Evolutionary conservation across 345 rosid genomes (phyloP).

Genomic region (Ceriops decandra): DNA sequence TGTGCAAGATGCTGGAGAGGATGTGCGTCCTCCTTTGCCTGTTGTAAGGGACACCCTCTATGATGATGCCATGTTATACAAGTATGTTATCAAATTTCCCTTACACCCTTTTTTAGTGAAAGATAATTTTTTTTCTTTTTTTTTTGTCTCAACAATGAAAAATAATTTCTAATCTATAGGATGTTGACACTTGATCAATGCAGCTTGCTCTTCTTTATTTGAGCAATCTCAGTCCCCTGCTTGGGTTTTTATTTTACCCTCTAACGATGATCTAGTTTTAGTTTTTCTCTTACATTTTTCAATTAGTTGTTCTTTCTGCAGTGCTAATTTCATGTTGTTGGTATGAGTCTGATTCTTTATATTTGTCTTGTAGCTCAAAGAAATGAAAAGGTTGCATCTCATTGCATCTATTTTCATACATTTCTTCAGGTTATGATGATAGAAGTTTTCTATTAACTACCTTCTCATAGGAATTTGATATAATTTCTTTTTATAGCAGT

Average conservation of each 20-base stretch:
- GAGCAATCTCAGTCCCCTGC: neutral
- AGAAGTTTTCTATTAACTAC: neutral
- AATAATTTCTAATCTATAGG: neutral
- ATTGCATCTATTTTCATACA: neutral
- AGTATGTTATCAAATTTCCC: constrained; percentile 38
- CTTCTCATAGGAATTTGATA: neutral
- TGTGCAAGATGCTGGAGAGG: constrained; percentile 49
- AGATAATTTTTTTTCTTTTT: neutral
- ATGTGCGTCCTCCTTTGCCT: constrained; percentile 91
- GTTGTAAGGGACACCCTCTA: constrained; percentile 95
- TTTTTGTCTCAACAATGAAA: neutral
- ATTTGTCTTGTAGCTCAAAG: no score
- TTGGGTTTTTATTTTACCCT: neutral
- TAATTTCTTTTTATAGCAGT: neutral
- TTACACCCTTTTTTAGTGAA: neutral
- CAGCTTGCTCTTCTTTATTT: neutral
- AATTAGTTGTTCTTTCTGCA: no score
- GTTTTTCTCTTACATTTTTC: no score
- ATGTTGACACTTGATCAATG: neutral
- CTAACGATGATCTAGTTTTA: no score
- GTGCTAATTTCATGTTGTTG: no score
- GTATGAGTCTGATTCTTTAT: no score
- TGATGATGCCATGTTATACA: constrained; percentile 56
- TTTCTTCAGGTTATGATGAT: neutral
- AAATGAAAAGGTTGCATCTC: neutral